phyloP scores from a whole-genome alignment of 768 basidiomycete species.

The Kwoniella shandongensis region DNA sequence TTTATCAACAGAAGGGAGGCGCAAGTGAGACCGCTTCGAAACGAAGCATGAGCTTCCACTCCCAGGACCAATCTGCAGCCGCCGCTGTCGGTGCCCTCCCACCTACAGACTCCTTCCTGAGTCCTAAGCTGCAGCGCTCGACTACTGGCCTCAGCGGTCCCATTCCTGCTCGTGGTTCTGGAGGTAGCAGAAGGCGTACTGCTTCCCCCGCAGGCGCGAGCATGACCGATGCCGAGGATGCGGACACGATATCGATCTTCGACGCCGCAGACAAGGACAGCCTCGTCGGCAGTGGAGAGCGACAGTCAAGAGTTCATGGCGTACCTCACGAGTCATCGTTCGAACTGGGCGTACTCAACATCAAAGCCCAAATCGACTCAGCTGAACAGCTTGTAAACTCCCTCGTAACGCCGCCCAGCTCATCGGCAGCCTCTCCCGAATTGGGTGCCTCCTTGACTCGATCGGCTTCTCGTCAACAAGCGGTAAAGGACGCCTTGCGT shows the following conservation, averaged over 20 bases:
- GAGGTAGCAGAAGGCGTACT: constrained; percentile 9
- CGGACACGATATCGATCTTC: constrained; percentile 33
- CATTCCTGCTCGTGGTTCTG: neutral
- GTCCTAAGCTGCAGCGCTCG: constrained; percentile 26
- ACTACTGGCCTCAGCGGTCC: constrained; percentile 37
- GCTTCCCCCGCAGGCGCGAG: constrained; percentile 15
- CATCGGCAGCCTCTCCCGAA: constrained; percentile 1
- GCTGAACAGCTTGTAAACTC: constrained; percentile 65
- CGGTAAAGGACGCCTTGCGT: constrained; percentile 60
- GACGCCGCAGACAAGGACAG: constrained; percentile 40
- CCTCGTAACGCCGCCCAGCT: constrained; percentile 44
- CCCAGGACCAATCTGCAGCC: constrained; percentile 8
- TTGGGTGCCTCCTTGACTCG: constrained; percentile 21
- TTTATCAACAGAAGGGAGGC: constrained; percentile 56
- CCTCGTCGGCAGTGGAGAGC: constrained; percentile 20
- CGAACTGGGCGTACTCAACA: constrained; percentile 51
- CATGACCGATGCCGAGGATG: constrained; percentile 24
- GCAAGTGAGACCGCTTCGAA: constrained; percentile 1
- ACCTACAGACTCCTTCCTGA: constrained; percentile 39
- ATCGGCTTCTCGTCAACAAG: constrained; percentile 55
- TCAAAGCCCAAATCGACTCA: constrained; percentile 71
- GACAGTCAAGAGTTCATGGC: constrained; percentile 8
- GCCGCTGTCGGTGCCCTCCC: constrained; percentile 23
- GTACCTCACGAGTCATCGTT: constrained; percentile 41
- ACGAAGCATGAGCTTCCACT: constrained; percentile 17